phyloP scores from a whole-genome alignment of 176 grass and related monocot genomes.

The Ensete ventricosum region DNA sequence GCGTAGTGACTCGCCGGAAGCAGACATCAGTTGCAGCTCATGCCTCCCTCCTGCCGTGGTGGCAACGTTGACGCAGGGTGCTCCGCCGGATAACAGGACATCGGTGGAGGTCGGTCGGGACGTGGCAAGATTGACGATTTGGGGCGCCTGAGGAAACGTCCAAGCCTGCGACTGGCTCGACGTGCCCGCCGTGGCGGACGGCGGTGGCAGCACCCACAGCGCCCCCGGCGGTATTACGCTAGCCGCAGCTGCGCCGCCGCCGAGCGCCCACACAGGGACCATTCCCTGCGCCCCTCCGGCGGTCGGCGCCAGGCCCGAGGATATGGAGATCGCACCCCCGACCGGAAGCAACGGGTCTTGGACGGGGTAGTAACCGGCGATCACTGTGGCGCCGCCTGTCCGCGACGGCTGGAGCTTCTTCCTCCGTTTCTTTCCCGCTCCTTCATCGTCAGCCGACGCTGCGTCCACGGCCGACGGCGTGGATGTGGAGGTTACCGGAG shows the following conservation, averaged over 20 bases:
- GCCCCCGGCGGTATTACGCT: neutral
- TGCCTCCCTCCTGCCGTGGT: neutral
- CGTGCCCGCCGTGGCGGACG: neutral
- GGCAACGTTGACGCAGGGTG: neutral
- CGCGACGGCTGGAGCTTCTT: conserved; percentile 7
- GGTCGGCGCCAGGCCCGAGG: conserved; percentile 8
- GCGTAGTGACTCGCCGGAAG: neutral
- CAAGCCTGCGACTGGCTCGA: conserved; percentile 4
- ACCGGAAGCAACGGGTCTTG: conserved; percentile 16
- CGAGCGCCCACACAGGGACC: conserved; percentile 7
- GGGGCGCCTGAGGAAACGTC: conserved; percentile 4
- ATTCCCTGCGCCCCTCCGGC: neutral
- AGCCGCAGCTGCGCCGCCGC: neutral
- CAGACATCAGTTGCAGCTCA: conserved; percentile 16
- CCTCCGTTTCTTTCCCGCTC: neutral
- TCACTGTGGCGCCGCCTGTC: neutral
- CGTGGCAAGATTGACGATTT: conserved; percentile 12
- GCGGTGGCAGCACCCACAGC: conserved; percentile 1
- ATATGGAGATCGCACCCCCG: conserved; percentile 11
- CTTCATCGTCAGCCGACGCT: neutral
- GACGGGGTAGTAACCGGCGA: conserved; percentile 14
- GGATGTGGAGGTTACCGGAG: neutral
- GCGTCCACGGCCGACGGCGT: neutral
- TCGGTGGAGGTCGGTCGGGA: neutral
- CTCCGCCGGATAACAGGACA: neutral